Conservation (phyloP, 306 rosid genomes). For the Alnus rubra region DNA sequence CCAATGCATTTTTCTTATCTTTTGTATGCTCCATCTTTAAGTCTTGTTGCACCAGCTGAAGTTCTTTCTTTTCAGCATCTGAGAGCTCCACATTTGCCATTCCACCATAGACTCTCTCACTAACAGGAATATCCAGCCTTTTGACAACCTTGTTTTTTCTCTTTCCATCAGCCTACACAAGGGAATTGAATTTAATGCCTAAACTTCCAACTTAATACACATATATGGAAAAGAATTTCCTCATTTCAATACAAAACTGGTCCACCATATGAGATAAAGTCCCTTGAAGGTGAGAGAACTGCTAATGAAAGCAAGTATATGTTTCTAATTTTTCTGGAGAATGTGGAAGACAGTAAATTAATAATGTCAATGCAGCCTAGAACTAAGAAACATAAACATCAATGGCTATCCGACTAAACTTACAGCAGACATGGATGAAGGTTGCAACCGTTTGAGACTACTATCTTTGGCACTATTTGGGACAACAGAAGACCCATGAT, state of each 20-base stretch:
- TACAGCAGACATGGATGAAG: conserved; percentile 38
- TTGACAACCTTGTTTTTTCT: neutral
- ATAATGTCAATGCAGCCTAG: neutral
- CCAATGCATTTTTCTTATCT: conserved; percentile 5
- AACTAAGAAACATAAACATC: neutral
- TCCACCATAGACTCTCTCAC: neutral
- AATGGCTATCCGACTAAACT: neutral
- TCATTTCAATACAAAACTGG: neutral
- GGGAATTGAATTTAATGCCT: neutral
- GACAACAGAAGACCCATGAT: conserved; percentile 29
- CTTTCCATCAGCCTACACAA: neutral
- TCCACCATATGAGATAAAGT: neutral
- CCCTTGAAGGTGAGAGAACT: neutral
- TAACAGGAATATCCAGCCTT: neutral
- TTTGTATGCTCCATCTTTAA: conserved; percentile 2
- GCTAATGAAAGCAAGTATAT: neutral
- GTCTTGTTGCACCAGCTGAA: conserved; percentile 9
- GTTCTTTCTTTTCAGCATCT: neutral
- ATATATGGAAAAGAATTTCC: neutral
- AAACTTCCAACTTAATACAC: neutral
- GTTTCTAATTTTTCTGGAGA: neutral
- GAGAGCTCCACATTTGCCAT: neutral
- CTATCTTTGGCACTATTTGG: conserved; percentile 32
- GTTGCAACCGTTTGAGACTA: conserved; percentile 13
- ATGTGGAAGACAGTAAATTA: neutral